These are phyloP conservation scores for Nakazawaea sp. DNA, from an alignment of 805 yeast species.

Conservation along the genomic window DNA sequence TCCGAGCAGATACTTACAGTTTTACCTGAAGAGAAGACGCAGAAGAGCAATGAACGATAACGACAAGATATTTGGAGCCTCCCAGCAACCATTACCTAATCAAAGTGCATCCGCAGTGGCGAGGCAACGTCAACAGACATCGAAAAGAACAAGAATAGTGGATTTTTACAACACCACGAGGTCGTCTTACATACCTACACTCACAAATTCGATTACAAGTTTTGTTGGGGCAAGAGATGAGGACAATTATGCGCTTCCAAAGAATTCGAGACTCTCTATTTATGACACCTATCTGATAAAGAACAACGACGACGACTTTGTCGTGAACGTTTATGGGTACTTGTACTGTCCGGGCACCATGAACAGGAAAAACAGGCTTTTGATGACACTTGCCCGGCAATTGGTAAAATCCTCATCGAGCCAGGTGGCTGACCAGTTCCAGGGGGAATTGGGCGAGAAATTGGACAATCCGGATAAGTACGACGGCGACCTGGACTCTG, in stretches of 20 bases:
- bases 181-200: conserved; percentile 40
- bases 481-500: conserved; percentile 10
- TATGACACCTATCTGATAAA: conserved; percentile 50
- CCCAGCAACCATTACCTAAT: background rate
- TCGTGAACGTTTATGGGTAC: conserved; percentile 68
- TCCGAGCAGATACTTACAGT: conserved; percentile 8
- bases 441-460: conserved; percentile 28
- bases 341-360: conserved; percentile 61
- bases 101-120: background rate
- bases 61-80: background rate
- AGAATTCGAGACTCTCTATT: conserved; percentile 52
- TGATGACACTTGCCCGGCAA: conserved; percentile 65
- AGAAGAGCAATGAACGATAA: conserved; percentile 6
- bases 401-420: conserved; percentile 35
- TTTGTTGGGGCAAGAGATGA: conserved; percentile 16
- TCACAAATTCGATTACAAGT: conserved; percentile 31
- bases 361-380: conserved; percentile 62
- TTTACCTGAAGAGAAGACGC: conserved; percentile 3
- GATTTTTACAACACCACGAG: conserved; percentile 44
- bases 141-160: conserved; percentile 30
- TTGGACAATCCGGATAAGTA: conserved; percentile 20
- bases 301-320: conserved; percentile 28
- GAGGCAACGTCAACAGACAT: conserved; percentile 5
- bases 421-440: conserved; percentile 24
- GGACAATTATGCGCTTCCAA: conserved; percentile 33